These are phyloP conservation scores for Immersiella caudata DNA, from an alignment of 495 filamentous ascomycete species.

Conservation along the genomic window DNA sequence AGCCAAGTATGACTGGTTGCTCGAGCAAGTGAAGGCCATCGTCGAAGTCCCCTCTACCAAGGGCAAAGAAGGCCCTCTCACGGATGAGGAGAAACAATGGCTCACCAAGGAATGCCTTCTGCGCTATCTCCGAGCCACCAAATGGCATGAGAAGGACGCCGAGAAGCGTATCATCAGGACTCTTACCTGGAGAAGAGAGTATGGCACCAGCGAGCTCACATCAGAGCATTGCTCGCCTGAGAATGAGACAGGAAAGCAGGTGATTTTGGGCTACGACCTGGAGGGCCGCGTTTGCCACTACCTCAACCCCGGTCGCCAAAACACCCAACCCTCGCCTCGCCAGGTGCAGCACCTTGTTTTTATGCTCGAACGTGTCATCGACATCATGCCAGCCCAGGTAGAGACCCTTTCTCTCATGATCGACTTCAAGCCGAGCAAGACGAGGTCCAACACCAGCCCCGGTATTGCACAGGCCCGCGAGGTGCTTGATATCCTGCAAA, in stretches of 20 bases:
- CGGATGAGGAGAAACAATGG: conserved; percentile 83
- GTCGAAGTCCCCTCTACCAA: conserved; percentile 67
- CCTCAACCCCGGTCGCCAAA: conserved; percentile 84
- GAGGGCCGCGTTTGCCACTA: conserved; percentile 83
- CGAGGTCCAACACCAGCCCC: conserved; percentile 73
- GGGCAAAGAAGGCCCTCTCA: conserved; percentile 65
- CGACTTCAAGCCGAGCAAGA: conserved; percentile 74
- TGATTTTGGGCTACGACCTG: conserved; percentile 85
- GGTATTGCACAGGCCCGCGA: conserved; percentile 74
- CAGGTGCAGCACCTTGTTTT: conserved; percentile 94
- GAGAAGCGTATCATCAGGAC: conserved; percentile 76
- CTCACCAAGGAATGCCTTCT: conserved; percentile 89
- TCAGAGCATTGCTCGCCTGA: conserved; percentile 84
- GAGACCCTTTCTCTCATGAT: conserved; percentile 85
- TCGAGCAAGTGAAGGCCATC: conserved; percentile 69
- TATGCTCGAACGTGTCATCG: conserved; percentile 89
- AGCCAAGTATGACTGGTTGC: conserved; percentile 75
- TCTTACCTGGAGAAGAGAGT: conserved; percentile 86
- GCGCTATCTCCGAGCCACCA: conserved; percentile 89
- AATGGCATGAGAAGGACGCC: conserved; percentile 81
- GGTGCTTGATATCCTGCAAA: conserved; percentile 84
- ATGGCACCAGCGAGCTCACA: conserved; percentile 71
- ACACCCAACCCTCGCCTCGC: conserved; percentile 84
- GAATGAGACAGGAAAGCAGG: conserved; percentile 95
- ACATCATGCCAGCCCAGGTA: conserved; percentile 81